Percentiles rank a stretch among this genome's conserved stretches.
Evolutionary conservation across 805 yeast genomes (phyloP).

Genomic region (Teunomyces tritomae): DNA sequence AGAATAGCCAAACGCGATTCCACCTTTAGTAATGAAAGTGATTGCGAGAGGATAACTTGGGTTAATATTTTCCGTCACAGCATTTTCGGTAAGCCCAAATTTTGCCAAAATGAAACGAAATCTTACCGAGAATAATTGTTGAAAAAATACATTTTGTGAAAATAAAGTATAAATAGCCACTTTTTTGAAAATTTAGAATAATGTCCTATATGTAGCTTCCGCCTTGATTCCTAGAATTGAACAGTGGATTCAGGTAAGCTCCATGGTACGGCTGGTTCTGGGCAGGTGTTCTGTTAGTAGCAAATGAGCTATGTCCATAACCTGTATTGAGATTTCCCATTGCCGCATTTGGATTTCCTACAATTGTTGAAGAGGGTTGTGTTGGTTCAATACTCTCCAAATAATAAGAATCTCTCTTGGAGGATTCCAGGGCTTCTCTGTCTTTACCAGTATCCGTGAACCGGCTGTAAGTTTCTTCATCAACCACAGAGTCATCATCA

Average conservation of each 20-base stretch:
- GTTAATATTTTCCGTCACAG: slow-evolving; percentile 49
- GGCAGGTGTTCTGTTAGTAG: background rate
- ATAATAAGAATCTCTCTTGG: slow-evolving; percentile 28
- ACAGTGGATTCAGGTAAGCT: background rate
- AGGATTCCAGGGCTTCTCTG: slow-evolving; percentile 11
- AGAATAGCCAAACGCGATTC: slow-evolving; percentile 3
- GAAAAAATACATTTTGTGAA: background rate
- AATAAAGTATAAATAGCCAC: background rate
- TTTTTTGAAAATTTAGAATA: background rate
- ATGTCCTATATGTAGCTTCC: background rate
- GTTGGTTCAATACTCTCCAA: slow-evolving; percentile 35
- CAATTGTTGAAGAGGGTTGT: slow-evolving; percentile 43
- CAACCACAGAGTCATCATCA: slow-evolving; percentile 35
- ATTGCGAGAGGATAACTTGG: slow-evolving; percentile 53
- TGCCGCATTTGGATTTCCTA: slow-evolving; percentile 30
- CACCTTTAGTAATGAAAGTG: slow-evolving; percentile 14
- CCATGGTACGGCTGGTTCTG: background rate
- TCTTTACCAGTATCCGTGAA: slow-evolving; percentile 9
- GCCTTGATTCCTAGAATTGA: background rate
- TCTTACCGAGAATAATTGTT: background rate
- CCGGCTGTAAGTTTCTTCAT: slow-evolving; percentile 16
- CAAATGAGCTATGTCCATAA: slow-evolving; percentile 1
- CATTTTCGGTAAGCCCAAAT: slow-evolving; percentile 47
- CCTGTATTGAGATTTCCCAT: background rate
- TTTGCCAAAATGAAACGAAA: slow-evolving; percentile 20